Conservation (phyloP, 306 rosid species). For the Lathyrus aphaca region DNA sequence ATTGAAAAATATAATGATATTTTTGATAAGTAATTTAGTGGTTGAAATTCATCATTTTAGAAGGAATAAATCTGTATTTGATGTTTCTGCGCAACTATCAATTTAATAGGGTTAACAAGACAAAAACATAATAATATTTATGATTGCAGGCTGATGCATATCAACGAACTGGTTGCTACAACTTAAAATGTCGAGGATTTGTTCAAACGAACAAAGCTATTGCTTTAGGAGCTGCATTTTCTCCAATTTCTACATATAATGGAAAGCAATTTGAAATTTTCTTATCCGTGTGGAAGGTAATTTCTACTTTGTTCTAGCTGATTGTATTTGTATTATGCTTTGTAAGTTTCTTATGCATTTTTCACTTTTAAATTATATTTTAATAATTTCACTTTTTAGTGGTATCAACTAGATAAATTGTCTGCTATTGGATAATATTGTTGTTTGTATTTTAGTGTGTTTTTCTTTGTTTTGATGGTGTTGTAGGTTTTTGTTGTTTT, state of each 20-base stretch:
- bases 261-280: conserved; percentile 85
- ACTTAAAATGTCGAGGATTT: conserved; percentile 83
- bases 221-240: conserved; percentile 87
- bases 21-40: too few species aligned
- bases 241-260: conserved; percentile 72
- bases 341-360: not conserved
- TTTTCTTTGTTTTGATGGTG: too few species aligned
- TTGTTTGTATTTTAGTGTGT: too few species aligned
- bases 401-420: too few species aligned
- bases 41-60: too few species aligned
- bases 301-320: not conserved
- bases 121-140: not conserved
- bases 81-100: too few species aligned
- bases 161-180: conserved; percentile 87
- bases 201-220: conserved; percentile 81
- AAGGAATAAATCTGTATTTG: too few species aligned
- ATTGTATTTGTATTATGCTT: not conserved
- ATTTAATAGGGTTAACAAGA: too few species aligned
- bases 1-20: not conserved
- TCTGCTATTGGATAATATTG: too few species aligned
- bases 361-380: too few species aligned
- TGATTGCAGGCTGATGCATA: conserved; percentile 75
- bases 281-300: conserved; percentile 89
- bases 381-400: too few species aligned
- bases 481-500: too few species aligned